phyloP scores from a whole-genome alignment of 2,329 filamentous ascomycete species.

The Sarocladium kiliense region DNA sequence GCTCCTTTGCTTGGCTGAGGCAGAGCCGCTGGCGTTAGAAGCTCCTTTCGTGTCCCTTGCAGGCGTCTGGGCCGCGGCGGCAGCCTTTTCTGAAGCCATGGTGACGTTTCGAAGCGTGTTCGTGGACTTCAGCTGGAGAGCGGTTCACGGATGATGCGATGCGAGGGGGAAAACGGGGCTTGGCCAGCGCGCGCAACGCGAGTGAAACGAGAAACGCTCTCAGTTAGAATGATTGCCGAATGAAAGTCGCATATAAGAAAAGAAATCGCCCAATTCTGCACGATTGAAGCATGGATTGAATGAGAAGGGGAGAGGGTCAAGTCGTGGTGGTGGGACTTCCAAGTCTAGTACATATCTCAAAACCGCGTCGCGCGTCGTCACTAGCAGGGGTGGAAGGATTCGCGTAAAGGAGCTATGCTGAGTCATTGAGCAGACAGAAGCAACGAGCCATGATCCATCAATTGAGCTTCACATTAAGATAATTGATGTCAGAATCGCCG shows the following conservation, averaged over 20 bases:
- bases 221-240: neutral
- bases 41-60: constrained; percentile 23
- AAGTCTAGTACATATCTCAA: neutral
- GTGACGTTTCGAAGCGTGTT: constrained; percentile 6
- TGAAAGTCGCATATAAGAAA: neutral
- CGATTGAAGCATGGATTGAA: too few relatives aligned
- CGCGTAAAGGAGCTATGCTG: neutral
- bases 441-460: neutral
- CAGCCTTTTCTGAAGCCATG: constrained; percentile 23
- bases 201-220: too few relatives aligned
- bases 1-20: constrained; percentile 34
- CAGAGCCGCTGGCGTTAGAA: constrained; percentile 19
- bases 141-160: neutral
- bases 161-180: too few relatives aligned
- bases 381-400: neutral
- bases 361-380: neutral
- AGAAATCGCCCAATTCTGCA: neutral
- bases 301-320: neutral
- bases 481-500: too few relatives aligned
- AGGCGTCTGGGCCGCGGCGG: constrained; percentile 25
- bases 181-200: too few relatives aligned
- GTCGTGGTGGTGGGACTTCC: too few relatives aligned
- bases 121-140: neutral
- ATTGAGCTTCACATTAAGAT: too few relatives aligned
- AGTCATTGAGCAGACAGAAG: neutral